These are phyloP conservation scores for Bassia scoparia DNA, from an alignment of 148 eudicot genomes.

Conservation along the genomic window DNA sequence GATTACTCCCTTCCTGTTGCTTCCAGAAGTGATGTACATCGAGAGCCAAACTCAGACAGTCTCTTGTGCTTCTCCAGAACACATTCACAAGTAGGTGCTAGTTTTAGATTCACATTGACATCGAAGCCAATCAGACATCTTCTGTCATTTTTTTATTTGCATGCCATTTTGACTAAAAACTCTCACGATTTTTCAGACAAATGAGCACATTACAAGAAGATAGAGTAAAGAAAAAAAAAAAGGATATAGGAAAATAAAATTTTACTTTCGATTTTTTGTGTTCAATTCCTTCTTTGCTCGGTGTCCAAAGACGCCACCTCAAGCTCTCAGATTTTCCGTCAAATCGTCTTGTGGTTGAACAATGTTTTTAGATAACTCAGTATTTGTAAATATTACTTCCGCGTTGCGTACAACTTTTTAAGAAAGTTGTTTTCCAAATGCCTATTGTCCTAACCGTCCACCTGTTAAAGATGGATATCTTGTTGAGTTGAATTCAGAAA, in stretches of 20 bases:
- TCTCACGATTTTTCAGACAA: no score
- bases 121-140: no score
- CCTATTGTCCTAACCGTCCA: conserved; percentile 17
- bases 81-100: conserved; percentile 1
- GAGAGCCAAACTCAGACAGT: neutral
- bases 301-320: conserved; percentile 11
- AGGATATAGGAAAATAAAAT: neutral
- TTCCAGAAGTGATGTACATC: neutral
- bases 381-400: conserved; percentile 13
- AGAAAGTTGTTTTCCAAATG: conserved; percentile 17
- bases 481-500: no score
- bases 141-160: no score
- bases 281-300: neutral
- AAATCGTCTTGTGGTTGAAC: conserved; percentile 16
- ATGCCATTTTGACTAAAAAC: no score
- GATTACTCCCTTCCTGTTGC: no score
- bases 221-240: neutral
- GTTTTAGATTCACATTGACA: neutral
- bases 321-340: conserved; percentile 7
- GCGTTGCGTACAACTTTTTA: neutral
- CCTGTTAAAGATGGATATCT: neutral
- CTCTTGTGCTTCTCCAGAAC: neutral
- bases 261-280: conserved; percentile 3
- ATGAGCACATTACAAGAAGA: neutral
- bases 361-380: conserved; percentile 5